phyloP scores from a whole-genome alignment of 208 protist species.

The Trypanosomatidae sp. region DNA sequence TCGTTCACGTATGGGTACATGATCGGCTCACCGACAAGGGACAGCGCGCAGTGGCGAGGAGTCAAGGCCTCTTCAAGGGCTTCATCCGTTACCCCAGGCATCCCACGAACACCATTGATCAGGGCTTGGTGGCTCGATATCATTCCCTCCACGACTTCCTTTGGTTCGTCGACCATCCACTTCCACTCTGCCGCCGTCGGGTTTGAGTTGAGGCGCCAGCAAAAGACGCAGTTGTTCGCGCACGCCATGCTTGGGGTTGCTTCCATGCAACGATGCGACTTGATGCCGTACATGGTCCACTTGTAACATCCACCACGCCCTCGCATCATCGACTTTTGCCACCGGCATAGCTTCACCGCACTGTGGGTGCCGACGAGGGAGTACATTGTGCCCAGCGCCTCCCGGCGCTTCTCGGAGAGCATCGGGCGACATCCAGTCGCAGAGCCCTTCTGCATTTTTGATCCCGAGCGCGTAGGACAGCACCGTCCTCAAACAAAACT shows the following conservation, averaged over 20 bases:
- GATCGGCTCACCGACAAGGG: constrained; percentile 95
- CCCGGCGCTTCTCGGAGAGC: constrained; percentile 72
- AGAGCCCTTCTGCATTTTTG: constrained; percentile 22
- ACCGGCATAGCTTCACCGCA: constrained; percentile 97
- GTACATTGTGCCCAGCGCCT: constrained; percentile 80
- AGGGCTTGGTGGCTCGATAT: constrained; percentile 77
- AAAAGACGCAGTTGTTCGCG: constrained; percentile 97
- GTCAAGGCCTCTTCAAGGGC: constrained; percentile 81
- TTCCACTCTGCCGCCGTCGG: constrained; percentile 90
- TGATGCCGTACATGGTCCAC: constrained; percentile 98
- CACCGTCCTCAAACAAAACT: not conserved
- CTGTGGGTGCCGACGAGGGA: constrained; percentile 94
- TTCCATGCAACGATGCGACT: constrained; percentile 96
- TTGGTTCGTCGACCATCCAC: constrained; percentile 93
- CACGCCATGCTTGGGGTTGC: constrained; percentile 96
- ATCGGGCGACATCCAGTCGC: constrained; percentile 51
- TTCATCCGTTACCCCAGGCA: constrained; percentile 89
- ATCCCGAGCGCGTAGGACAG: not conserved
- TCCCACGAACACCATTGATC: constrained; percentile 81
- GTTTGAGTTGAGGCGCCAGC: constrained; percentile 95
- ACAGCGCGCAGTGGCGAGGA: constrained; percentile 93
- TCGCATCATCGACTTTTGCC: constrained; percentile 97
- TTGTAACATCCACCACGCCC: constrained; percentile 97
- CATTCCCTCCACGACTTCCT: constrained; percentile 84
- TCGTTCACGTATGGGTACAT: constrained; percentile 96